Base-by-base conservation (phyloP, 768 basidiomycete genomes). In the Suillus decipiens region DNA sequence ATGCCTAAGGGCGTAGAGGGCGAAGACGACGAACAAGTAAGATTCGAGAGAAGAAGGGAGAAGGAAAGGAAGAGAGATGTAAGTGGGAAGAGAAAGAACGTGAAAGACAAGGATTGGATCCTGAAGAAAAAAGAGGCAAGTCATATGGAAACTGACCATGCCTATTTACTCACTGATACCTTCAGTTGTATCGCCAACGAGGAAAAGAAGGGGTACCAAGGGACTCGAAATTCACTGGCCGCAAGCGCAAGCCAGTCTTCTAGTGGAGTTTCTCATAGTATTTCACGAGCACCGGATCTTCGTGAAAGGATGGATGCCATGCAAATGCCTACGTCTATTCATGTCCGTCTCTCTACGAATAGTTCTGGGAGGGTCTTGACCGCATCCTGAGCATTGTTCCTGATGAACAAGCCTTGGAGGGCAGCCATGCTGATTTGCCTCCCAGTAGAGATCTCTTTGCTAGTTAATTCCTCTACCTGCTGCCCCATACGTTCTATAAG, bases 361-460 rank as follows among this genome's bases (percentile, higher is more conserved):
- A 83, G 69, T 43, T 85, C 80, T 48, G 75, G 79, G 70, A 83
- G 85, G 22, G 75, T 78, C 60, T 66, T 72, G 14, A 92, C 73
- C 9, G 87, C 90, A 12, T 85, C 83, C 66, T 73, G 76, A 48
- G 88, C 82, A 53, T 76, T 77, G 69, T 85, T 86, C 63, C 91
- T 85, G 69, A 99, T 99, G 76, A 99, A 99, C 39, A 92, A 84
- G 22, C 97, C 97, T 70, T 99, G 97, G 64, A 99, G 79, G 42
- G 92, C 88, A 39, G 97, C 97, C 97, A 99, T 99, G 72, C 95
- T 98, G 63, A 97, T 82, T 47, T 84, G 77, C 71, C 80, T 78
- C 0, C 88, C 89, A 5, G 70, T 69, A 48, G 73, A 68, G 77
- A 81, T 80, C 69, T 89, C 86, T 17, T 75, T 75, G 54, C 78